Evolutionary conservation across 2,329 filamentous ascomycete genomes (phyloP).

Genomic region (Aspergillus ochraceus): DNA sequence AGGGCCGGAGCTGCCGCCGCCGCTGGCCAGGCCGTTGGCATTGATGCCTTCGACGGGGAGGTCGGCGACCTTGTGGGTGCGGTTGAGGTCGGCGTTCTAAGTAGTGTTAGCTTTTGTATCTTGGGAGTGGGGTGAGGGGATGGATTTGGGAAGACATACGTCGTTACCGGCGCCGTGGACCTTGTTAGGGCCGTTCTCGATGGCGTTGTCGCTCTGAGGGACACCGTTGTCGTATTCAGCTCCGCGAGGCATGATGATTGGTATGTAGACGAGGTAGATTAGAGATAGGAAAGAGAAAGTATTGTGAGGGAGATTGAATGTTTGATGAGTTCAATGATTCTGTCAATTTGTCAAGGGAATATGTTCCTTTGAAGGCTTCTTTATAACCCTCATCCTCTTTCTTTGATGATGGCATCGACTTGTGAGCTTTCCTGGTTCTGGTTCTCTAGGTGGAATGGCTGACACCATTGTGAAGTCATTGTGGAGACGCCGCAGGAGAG

Average conservation of each 20-base stretch:
- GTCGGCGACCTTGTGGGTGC: slow-evolving; percentile 33
- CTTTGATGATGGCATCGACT: slow-evolving; percentile 5
- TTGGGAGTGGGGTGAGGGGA: neutral
- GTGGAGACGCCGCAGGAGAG: slow-evolving; percentile 12
- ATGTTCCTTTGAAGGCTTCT: neutral
- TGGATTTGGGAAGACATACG: slow-evolving; percentile 19
- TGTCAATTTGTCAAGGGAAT: no score
- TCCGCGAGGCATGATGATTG: slow-evolving; percentile 41
- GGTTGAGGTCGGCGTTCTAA: slow-evolving; percentile 31
- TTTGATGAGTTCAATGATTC: neutral
- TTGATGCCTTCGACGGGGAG: slow-evolving; percentile 34
- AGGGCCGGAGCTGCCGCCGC: slow-evolving; percentile 24
- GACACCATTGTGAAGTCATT: slow-evolving; percentile 38
- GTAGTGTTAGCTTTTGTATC: neutral
- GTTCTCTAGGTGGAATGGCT: slow-evolving; percentile 5
- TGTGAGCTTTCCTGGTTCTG: neutral
- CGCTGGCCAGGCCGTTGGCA: slow-evolving; percentile 27
- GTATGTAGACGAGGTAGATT: no score
- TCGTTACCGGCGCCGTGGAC: slow-evolving; percentile 36
- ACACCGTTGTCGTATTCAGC: slow-evolving; percentile 41
- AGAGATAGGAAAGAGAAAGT: neutral
- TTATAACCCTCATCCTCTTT: neutral
- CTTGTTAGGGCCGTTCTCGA: slow-evolving; percentile 34
- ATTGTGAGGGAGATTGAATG: neutral
- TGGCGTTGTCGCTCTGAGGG: slow-evolving; percentile 41